Evolutionary conservation across 768 basidiomycete species (phyloP).

Genomic region (Daedalea quercina): DNA sequence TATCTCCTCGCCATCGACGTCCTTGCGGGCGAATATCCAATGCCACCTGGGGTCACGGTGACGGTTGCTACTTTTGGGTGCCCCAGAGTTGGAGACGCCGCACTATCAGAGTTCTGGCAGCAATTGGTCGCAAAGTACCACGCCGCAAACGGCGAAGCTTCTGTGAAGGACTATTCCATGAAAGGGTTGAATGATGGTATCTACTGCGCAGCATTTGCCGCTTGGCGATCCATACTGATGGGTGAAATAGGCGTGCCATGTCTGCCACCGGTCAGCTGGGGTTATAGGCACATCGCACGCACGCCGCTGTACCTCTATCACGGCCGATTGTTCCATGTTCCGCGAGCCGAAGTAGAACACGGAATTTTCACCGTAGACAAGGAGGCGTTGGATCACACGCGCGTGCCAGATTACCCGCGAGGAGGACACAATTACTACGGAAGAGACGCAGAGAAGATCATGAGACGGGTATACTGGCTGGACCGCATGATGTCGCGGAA

Average conservation of each 20-base stretch:
- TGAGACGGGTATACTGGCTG: slow-evolving; percentile 38
- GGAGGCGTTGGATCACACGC: slow-evolving; percentile 10
- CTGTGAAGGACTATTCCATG: slow-evolving; percentile 41
- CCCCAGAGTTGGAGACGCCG: slow-evolving; percentile 42
- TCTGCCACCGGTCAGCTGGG: slow-evolving; percentile 44
- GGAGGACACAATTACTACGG: slow-evolving; percentile 63
- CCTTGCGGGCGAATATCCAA: slow-evolving; percentile 24
- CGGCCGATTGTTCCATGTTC: slow-evolving; percentile 41
- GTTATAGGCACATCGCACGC: slow-evolving; percentile 45
- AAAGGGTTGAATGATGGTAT: slow-evolving; percentile 53
- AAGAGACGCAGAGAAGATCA: slow-evolving; percentile 43
- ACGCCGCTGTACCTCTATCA: slow-evolving; percentile 43
- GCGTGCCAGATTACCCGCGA: slow-evolving; percentile 31
- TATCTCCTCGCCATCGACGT: slow-evolving; percentile 45
- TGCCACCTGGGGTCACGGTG: slow-evolving; percentile 26
- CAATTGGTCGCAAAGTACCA: slow-evolving; percentile 29
- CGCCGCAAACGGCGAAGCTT: slow-evolving; percentile 26
- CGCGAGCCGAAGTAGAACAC: slow-evolving; percentile 39
- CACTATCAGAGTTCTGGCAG: slow-evolving; percentile 36
- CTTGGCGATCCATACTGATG: background rate
- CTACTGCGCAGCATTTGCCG: slow-evolving; percentile 6
- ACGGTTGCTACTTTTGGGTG: slow-evolving; percentile 44
- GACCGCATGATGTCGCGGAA: slow-evolving; percentile 26
- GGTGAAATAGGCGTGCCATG: slow-evolving; percentile 43
- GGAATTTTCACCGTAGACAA: slow-evolving; percentile 31